Percentiles rank a stretch among this genome's conserved stretches.
Evolutionary conservation across 305 asterid genomes (phyloP).

Genomic region (Euphrasia arctica): DNA sequence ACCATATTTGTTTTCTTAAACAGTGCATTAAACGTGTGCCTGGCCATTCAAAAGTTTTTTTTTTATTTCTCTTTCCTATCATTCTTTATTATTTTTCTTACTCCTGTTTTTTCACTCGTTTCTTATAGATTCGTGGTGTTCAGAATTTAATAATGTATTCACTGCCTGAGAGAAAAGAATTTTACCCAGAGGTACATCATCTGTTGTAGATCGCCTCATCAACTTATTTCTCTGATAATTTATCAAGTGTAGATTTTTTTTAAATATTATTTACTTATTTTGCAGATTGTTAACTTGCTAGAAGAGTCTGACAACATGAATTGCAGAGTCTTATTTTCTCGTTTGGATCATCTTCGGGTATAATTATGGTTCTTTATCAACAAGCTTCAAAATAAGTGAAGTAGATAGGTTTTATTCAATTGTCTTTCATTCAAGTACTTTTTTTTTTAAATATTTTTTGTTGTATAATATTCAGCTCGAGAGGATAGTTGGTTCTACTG

Average conservation of each 20-base stretch:
- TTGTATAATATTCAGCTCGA: constrained; percentile 53
- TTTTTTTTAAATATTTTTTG: neutral
- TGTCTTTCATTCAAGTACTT: neutral
- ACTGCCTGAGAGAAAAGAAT: constrained; percentile 90
- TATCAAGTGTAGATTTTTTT: neutral
- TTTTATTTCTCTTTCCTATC: neutral
- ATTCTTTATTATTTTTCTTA: neutral
- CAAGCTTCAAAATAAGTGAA: constrained; percentile 8
- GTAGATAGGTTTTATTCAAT: neutral
- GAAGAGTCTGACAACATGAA: constrained; percentile 65
- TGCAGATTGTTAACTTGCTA: constrained; percentile 84
- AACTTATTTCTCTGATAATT: constrained; percentile 3
- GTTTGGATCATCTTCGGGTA: constrained; percentile 83
- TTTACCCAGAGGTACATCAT: constrained; percentile 81
- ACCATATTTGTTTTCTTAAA: neutral
- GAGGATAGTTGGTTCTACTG: constrained; percentile 75
- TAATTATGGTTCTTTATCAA: constrained; percentile 19
- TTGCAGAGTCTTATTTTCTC: constrained; percentile 87
- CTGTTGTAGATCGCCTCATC: constrained; percentile 6
- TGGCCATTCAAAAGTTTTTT: neutral
- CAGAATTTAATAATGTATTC: constrained; percentile 76
- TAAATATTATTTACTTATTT: constrained; percentile 14
- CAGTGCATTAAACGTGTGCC: neutral
- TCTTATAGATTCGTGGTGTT: constrained; percentile 78
- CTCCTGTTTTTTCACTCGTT: neutral